These are phyloP conservation scores for Fusarium neocosmosporiellum DNA, from an alignment of 2,329 filamentous ascomycete species.

Conservation along the genomic window DNA sequence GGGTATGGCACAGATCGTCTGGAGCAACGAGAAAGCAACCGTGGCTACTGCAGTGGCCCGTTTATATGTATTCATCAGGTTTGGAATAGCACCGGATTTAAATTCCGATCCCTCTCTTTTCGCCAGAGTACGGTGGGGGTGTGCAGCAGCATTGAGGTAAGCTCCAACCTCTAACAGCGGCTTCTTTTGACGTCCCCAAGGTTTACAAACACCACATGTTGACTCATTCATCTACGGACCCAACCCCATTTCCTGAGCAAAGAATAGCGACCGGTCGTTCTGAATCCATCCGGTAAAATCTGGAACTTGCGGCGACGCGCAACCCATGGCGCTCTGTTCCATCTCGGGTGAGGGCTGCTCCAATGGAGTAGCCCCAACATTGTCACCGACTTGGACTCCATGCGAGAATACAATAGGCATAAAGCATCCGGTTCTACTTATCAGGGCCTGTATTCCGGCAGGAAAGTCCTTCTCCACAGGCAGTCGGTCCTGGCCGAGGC, in stretches of 20 bases:
- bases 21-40: background rate
- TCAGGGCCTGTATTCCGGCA: background rate
- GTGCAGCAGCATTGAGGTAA: no score
- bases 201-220: no score
- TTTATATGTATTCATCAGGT: background rate
- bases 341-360: background rate
- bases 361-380: background rate
- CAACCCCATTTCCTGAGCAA: constrained; percentile 16
- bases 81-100: background rate
- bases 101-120: background rate
- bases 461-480: constrained; percentile 15
- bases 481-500: constrained; percentile 10
- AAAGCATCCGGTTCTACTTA: constrained; percentile 9
- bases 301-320: background rate
- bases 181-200: no score
- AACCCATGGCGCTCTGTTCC: background rate
- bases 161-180: no score
- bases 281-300: constrained; percentile 13
- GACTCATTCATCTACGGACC: background rate
- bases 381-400: background rate
- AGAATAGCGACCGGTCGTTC: constrained; percentile 14
- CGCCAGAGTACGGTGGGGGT: background rate
- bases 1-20: no score
- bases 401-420: constrained; percentile 6
- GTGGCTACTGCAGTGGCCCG: background rate